Base-by-base conservation (phyloP, 371 early-diverging fungal species). In the Mycotypha africana region DNA sequence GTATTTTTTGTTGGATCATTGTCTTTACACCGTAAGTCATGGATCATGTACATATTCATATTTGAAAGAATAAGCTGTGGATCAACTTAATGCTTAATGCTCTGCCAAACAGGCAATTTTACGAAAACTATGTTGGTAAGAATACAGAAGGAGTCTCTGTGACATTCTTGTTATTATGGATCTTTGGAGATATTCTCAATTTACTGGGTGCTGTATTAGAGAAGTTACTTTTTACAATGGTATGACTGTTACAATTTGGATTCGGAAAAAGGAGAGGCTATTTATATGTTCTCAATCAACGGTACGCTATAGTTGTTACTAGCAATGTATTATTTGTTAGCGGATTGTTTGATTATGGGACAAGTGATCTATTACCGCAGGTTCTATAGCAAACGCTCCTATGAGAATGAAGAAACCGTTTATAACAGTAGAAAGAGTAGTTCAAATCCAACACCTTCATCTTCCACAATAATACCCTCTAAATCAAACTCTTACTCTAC, bases 141-240 rank as follows among this genome's bases (percentile, higher is more conserved):
- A 76, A 76, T 21, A 75, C 83, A 20, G 78, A 82, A 38, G 82
- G 81, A 17, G 67, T 93, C 24, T 83, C 86, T 16, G 40, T 85
- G 17, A 49, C 58, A 0, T 91, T 92, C 46, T 53, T 93, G 2
- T 54, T 74, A 20, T 72, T 85, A 33, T 93, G 94, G 94, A 68
- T 90, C 11, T 62, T 80, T 2, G 94, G 93, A 10, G 94, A 93
- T 55, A 59, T 88, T 22, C 65, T 82, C 58, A 91, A 92, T 63
- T 62, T 92, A 39, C 52, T 83, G 25, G 94, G 93, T 17, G 74
- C 82, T 25, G 52, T 86, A 8, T 56, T 86, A 28, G 88, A 90
- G 20, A 56, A 84, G 31, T 68, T 92, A 34, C 51, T 89, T 38
- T 50, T 79, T 23, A 87, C 89, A 2, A 79, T 84, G 68, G 85